Conservation (phyloP, 2,329 filamentous ascomycete species). For the Trichoderma sp. region DNA sequence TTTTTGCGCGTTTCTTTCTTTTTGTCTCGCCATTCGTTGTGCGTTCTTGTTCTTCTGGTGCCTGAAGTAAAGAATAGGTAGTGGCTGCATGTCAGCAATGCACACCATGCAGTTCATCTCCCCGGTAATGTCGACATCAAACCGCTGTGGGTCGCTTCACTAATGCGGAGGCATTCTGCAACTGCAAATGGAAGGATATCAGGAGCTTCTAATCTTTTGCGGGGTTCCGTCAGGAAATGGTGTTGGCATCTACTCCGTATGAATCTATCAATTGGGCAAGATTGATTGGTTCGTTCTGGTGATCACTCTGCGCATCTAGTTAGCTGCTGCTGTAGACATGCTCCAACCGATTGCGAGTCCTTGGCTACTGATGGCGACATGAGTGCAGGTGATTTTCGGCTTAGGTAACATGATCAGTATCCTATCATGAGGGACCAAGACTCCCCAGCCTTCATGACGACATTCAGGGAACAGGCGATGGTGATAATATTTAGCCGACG, state of each 20-base stretch:
- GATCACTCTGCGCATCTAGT: not conserved
- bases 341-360: constrained; percentile 16
- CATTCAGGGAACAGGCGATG: not conserved
- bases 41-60: not conserved
- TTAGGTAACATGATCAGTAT: constrained; percentile 6
- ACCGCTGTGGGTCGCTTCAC: not conserved
- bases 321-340: not conserved
- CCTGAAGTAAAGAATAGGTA: not conserved
- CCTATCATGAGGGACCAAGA: not conserved
- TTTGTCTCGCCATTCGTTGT: not conserved
- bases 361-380: constrained; percentile 14
- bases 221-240: not conserved
- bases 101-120: not conserved
- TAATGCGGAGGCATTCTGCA: not conserved
- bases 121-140: not conserved
- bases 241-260: not conserved
- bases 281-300: not conserved
- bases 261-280: not conserved
- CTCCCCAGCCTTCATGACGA: constrained; percentile 1
- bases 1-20: not conserved
- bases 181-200: not conserved
- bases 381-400: not conserved
- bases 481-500: not conserved
- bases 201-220: not conserved
- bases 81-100: not conserved